Conservation (phyloP, 2,329 filamentous ascomycete genomes). For the Fusarium verrucosum region DNA sequence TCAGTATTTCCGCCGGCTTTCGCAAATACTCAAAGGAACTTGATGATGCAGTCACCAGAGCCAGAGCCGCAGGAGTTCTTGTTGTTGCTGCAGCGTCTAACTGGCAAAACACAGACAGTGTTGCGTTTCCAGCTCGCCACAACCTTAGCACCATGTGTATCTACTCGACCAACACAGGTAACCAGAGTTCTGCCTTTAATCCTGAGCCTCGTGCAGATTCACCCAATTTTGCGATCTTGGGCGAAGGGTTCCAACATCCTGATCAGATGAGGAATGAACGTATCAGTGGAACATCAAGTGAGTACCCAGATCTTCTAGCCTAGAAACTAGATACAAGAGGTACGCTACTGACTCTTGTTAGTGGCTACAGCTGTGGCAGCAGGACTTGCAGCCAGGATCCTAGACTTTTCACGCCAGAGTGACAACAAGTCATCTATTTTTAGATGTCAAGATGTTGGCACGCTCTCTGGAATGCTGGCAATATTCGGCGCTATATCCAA, state of each 20-base stretch:
- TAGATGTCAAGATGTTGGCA: not conserved
- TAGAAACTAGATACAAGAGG: no score
- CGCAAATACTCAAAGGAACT: not conserved
- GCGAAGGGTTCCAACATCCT: rapidly evolving
- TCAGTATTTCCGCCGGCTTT: not conserved
- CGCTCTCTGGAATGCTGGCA: rapidly evolving
- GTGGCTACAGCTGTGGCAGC: not conserved
- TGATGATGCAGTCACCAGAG: rapidly evolving
- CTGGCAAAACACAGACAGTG: not conserved
- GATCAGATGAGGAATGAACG: not conserved
- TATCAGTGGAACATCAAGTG: not conserved
- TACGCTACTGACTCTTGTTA: rapidly evolving
- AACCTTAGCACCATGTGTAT: not conserved
- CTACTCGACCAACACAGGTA: not conserved
- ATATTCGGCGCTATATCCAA: not conserved
- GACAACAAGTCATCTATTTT: not conserved
- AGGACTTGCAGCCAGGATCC: rapidly evolving
- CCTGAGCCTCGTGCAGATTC: rapidly evolving
- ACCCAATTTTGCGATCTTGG: not conserved
- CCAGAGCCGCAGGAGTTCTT: rapidly evolving
- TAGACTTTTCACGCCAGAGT: not conserved
- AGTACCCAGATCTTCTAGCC: no score
- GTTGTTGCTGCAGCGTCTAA: rapidly evolving
- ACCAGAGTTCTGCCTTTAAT: not conserved
- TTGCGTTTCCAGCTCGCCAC: not conserved